Evolutionary conservation across 768 basidiomycete genomes (phyloP).

Genomic region (Gautieria morchelliformis): DNA sequence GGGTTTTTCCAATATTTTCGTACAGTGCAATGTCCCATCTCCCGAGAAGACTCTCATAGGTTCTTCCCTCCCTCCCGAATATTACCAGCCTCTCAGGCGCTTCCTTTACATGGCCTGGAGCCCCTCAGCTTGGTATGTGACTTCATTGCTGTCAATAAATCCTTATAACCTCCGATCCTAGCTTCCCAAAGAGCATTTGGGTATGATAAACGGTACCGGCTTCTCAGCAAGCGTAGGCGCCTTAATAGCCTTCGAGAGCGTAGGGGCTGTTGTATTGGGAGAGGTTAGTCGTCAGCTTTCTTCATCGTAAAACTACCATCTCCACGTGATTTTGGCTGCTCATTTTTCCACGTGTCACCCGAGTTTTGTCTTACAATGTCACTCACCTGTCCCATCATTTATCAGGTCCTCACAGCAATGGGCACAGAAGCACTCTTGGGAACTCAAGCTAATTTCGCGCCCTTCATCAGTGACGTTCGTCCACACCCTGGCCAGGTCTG

Average conservation of each 20-base stretch:
- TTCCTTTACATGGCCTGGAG: slow-evolving; percentile 39
- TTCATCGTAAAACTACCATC: neutral
- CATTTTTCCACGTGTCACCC: too few species aligned
- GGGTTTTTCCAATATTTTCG: slow-evolving; percentile 72
- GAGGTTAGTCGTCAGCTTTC: slow-evolving; percentile 11
- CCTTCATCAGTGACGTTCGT: slow-evolving; percentile 68
- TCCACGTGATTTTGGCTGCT: neutral
- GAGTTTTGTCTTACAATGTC: slow-evolving; percentile 13
- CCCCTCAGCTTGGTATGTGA: slow-evolving; percentile 25
- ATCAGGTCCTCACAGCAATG: slow-evolving; percentile 71
- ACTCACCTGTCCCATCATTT: slow-evolving; percentile 41
- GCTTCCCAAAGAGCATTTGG: slow-evolving; percentile 58
- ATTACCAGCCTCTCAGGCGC: slow-evolving; percentile 5
- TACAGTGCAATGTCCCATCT: slow-evolving; percentile 17
- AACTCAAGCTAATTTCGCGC: slow-evolving; percentile 58
- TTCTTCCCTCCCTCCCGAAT: slow-evolving; percentile 10
- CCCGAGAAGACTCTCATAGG: neutral
- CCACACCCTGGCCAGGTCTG: slow-evolving; percentile 76
- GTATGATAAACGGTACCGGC: slow-evolving; percentile 77
- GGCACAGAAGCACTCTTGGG: slow-evolving; percentile 77
- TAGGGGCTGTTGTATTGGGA: slow-evolving; percentile 23
- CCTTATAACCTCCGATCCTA: slow-evolving; percentile 41
- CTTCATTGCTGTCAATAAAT: slow-evolving; percentile 38
- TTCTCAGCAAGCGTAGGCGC: slow-evolving; percentile 75
- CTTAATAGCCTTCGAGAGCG: slow-evolving; percentile 63